A percentile compares a stretch with the other conserved stretches of the same genome.
Conservation (phyloP, 2,329 filamentous ascomycete species). For the Raffaelea deltoideospora region DNA sequence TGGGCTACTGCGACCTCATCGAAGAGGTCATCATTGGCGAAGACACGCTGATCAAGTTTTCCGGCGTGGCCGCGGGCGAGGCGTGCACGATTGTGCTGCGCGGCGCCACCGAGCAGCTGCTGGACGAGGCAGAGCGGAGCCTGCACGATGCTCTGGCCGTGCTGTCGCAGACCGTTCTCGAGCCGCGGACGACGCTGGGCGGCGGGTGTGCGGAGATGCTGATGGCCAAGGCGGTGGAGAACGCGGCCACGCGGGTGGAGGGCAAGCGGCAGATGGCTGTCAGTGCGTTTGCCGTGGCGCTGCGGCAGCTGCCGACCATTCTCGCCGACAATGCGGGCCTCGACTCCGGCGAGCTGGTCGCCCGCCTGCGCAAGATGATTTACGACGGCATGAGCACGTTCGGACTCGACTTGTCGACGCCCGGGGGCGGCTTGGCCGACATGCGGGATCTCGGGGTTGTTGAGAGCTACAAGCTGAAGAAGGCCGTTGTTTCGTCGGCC, state of each 20-base stretch:
- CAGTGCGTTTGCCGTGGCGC: constrained; percentile 71
- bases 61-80: constrained; percentile 80
- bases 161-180: constrained; percentile 87
- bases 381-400: constrained; percentile 91
- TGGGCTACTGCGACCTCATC: constrained; percentile 87
- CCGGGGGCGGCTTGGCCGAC: constrained; percentile 83
- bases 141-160: constrained; percentile 93
- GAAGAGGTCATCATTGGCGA: constrained; percentile 98
- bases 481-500: constrained; percentile 90
- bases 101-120: constrained; percentile 88
- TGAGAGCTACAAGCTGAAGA: constrained; percentile 97
- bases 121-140: constrained; percentile 92
- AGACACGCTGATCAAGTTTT: constrained; percentile 95
- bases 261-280: constrained; percentile 96
- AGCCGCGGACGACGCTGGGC: constrained; percentile 85
- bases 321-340: constrained; percentile 94
- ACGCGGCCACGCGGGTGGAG: constrained; percentile 80
- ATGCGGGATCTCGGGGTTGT: constrained; percentile 94
- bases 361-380: constrained; percentile 79
- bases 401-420: constrained; percentile 75
- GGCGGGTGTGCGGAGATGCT: constrained; percentile 97
- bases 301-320: constrained; percentile 90
- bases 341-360: constrained; percentile 87
- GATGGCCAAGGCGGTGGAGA: constrained; percentile 96
- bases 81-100: constrained; percentile 95